Conservation (phyloP, 495 filamentous ascomycete genomes). For the Annulohypoxylon bovei region DNA sequence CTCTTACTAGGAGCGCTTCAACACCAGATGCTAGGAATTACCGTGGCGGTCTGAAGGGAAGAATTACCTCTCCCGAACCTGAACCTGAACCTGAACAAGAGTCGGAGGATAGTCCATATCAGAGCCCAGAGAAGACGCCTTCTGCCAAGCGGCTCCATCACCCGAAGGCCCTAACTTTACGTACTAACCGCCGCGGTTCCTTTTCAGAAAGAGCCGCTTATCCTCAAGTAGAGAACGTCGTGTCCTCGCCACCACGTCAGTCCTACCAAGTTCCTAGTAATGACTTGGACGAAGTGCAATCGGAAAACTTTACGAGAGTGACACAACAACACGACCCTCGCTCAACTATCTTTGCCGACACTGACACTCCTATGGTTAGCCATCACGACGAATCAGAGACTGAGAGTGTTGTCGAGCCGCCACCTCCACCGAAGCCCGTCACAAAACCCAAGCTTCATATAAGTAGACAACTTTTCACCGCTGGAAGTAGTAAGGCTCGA, state of each 20-base stretch:
- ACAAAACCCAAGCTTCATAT: constrained; percentile 38
- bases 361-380: constrained; percentile 42
- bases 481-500: constrained; percentile 24
- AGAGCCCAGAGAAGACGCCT: constrained; percentile 46
- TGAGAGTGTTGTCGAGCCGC: constrained; percentile 34
- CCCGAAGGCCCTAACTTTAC: constrained; percentile 33
- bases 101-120: constrained; percentile 42
- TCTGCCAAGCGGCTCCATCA: constrained; percentile 45
- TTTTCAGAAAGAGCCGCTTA: constrained; percentile 39
- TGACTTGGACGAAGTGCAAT: constrained; percentile 33
- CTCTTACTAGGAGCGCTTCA: constrained; percentile 47
- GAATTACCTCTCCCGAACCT: constrained; percentile 19
- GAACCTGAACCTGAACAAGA: constrained; percentile 40
- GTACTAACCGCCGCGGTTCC: constrained; percentile 40
- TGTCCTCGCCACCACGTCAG: constrained; percentile 31
- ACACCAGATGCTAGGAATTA: constrained; percentile 47
- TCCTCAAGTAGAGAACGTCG: constrained; percentile 25
- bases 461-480: constrained; percentile 40
- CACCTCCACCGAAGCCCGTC: constrained; percentile 36
- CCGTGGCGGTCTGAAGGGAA: constrained; percentile 33
- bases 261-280: constrained; percentile 29
- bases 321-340: constrained; percentile 34
- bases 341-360: constrained; percentile 45
- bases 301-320: constrained; percentile 24
- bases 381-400: constrained; percentile 40